Evolutionary conservation across 1,139 yeast species (phyloP).

Genomic region (Candida sp.): DNA sequence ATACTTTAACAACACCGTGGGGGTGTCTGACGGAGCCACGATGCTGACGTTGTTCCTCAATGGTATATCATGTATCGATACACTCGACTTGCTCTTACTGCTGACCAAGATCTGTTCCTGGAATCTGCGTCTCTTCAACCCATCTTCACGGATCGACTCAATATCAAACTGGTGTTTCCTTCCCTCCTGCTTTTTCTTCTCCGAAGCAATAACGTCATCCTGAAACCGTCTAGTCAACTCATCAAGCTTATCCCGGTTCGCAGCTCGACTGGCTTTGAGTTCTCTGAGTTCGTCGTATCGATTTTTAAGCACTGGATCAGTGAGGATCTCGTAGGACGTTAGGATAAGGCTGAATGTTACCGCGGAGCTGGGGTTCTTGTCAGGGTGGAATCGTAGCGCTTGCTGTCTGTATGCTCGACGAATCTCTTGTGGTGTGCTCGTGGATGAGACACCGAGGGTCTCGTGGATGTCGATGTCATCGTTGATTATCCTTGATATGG

Average conservation of each 20-base stretch:
- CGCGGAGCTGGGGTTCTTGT: conserved; percentile 45
- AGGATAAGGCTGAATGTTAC: conserved; percentile 42
- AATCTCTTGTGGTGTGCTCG: conserved; percentile 56
- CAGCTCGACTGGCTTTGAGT: conserved; percentile 17
- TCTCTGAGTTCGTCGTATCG: conserved; percentile 40
- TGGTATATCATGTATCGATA: conserved; percentile 9
- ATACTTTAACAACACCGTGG: conserved; percentile 45
- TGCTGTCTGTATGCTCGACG: conserved; percentile 83
- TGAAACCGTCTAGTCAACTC: conserved; percentile 36
- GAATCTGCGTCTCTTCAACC: conserved; percentile 26
- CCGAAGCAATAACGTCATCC: conserved; percentile 36
- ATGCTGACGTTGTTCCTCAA: conserved; percentile 1
- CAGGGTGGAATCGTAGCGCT: conserved; percentile 79
- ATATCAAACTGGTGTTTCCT: conserved; percentile 18
- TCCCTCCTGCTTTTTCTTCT: conserved; percentile 16
- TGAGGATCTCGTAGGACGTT: conserved; percentile 44
- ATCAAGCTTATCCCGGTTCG: conserved; percentile 20
- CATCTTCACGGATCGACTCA: conserved; percentile 35
- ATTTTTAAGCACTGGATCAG: conserved; percentile 26
- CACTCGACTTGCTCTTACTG: neutral
- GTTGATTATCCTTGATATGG: conserved; percentile 24
- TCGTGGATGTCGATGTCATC: conserved; percentile 40
- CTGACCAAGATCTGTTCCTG: conserved; percentile 20
- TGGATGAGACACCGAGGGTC: conserved; percentile 28
- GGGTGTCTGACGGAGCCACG: conserved; percentile 1